Evolutionary conservation across 225 moss, liverwort and hornwort genomes (phyloP).

Genomic region (Physcomitrellopsis africana): DNA sequence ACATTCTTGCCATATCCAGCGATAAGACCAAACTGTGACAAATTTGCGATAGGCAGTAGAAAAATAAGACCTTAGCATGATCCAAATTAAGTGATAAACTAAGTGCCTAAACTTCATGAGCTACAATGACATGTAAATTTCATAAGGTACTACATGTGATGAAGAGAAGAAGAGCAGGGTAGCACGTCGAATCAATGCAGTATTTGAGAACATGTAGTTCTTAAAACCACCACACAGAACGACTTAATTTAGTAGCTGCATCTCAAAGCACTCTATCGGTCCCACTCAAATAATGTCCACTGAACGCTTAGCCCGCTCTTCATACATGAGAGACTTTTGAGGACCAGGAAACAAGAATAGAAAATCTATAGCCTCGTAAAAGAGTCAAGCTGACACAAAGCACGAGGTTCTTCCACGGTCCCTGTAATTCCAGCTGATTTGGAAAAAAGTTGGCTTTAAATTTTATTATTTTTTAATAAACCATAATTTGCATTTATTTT

Average conservation of each 20-base stretch:
- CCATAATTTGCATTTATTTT: too few species aligned
- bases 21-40: neutral
- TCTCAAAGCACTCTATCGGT: neutral
- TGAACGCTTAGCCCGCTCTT: neutral
- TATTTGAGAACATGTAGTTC: neutral
- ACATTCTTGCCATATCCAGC: slow-evolving; percentile 2
- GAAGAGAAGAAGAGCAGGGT: neutral
- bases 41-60: neutral
- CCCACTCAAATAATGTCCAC: neutral
- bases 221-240: neutral
- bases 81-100: slow-evolving; percentile 18
- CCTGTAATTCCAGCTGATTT: neutral
- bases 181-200: neutral
- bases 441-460: neutral
- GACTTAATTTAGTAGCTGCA: neutral
- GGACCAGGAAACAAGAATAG: neutral
- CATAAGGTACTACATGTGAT: slow-evolving; percentile 1
- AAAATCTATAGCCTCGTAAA: slow-evolving; percentile 16
- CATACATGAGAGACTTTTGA: neutral
- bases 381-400: neutral
- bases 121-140: neutral
- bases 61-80: neutral
- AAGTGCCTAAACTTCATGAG: slow-evolving; percentile 4
- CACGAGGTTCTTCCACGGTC: slow-evolving; percentile 9
- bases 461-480: too few species aligned